A percentile compares a stretch with the other conserved stretches of the same genome.
These are phyloP conservation scores for Blastomyces emzantsi DNA, from an alignment of 2,329 filamentous ascomycete genomes.

Conservation along the genomic window DNA sequence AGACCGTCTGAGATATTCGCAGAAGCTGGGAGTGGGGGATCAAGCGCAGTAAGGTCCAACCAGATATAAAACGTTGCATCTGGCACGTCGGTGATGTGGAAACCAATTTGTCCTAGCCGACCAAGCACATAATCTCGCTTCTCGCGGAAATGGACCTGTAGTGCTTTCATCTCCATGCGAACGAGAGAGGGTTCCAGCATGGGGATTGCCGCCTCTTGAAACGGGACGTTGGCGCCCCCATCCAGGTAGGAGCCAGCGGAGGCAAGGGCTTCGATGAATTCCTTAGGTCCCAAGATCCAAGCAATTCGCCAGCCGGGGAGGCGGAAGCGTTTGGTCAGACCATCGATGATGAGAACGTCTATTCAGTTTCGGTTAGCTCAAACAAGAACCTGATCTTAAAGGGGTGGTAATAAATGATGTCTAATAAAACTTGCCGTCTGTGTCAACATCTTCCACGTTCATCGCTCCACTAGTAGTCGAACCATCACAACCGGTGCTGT, in stretches of 20 bases:
- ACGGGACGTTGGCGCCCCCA: slow-evolving; percentile 86
- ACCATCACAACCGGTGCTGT: slow-evolving; percentile 85
- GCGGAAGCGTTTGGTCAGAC: slow-evolving; percentile 92
- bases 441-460: slow-evolving; percentile 81
- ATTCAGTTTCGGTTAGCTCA: slow-evolving; percentile 16
- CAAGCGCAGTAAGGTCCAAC: slow-evolving; percentile 49
- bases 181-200: slow-evolving; percentile 88
- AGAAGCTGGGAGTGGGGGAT: slow-evolving; percentile 45
- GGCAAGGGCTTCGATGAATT: slow-evolving; percentile 88
- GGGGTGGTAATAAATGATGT: slow-evolving; percentile 11
- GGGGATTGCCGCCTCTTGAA: slow-evolving; percentile 84
- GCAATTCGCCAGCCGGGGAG: slow-evolving; percentile 94
- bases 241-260: slow-evolving; percentile 91
- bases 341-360: slow-evolving; percentile 90
- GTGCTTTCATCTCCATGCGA: slow-evolving; percentile 73
- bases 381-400: background rate
- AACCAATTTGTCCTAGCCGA: slow-evolving; percentile 75
- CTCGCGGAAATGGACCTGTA: slow-evolving; percentile 81
- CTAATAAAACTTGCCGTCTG: slow-evolving; percentile 45
- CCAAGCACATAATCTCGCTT: slow-evolving; percentile 88
- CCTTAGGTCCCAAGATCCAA: slow-evolving; percentile 92
- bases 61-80: slow-evolving; percentile 94
- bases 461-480: slow-evolving; percentile 79
- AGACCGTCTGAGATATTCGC: slow-evolving; percentile 80
- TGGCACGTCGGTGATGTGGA: slow-evolving; percentile 72